Percentiles rank a stretch among this genome's conserved stretches.
phyloP scores from a whole-genome alignment of 2,329 filamentous ascomycete species.

The Pseudogymnoascus verrucosus region DNA sequence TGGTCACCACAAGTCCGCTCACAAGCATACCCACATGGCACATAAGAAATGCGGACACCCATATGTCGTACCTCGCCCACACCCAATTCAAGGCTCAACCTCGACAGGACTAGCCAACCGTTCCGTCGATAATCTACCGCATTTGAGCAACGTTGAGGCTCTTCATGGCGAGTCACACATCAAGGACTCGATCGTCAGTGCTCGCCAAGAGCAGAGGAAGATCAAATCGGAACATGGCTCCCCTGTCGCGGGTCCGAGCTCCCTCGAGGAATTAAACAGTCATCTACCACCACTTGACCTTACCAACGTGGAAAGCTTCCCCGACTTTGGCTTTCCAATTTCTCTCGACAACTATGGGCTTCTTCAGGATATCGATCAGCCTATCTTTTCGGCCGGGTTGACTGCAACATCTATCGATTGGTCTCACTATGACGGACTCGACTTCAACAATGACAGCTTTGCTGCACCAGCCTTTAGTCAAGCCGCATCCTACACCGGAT shows the following conservation, averaged over 20 bases:
- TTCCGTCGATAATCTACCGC: conserved; percentile 37
- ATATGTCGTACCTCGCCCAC: conserved; percentile 51
- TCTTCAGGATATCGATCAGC: conserved; percentile 42
- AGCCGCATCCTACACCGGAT: conserved; percentile 44
- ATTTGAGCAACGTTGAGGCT: conserved; percentile 35
- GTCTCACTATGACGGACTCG: conserved; percentile 45
- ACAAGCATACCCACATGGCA: conserved; percentile 52
- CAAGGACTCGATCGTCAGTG: conserved; percentile 30
- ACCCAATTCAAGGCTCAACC: conserved; percentile 45
- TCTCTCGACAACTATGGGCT: conserved; percentile 46
- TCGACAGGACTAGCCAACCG: conserved; percentile 40
- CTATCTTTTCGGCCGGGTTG: conserved; percentile 55
- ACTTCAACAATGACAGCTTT: conserved; percentile 42
- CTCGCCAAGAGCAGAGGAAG: conserved; percentile 38
- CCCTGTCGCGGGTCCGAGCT: conserved; percentile 42
- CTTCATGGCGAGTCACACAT: conserved; percentile 29
- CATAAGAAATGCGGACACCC: conserved; percentile 49
- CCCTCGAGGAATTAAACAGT: conserved; percentile 42
- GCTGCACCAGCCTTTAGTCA: conserved; percentile 48
- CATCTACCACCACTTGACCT: conserved; percentile 52
- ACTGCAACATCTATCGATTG: conserved; percentile 48
- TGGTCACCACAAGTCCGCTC: conserved; percentile 54
- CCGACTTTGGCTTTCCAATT: conserved; percentile 33
- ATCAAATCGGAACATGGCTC: conserved; percentile 56
- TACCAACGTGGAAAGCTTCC: conserved; percentile 44